Evolutionary conservation across 306 rosid species (phyloP).

Genomic region (Vigna radiata): DNA sequence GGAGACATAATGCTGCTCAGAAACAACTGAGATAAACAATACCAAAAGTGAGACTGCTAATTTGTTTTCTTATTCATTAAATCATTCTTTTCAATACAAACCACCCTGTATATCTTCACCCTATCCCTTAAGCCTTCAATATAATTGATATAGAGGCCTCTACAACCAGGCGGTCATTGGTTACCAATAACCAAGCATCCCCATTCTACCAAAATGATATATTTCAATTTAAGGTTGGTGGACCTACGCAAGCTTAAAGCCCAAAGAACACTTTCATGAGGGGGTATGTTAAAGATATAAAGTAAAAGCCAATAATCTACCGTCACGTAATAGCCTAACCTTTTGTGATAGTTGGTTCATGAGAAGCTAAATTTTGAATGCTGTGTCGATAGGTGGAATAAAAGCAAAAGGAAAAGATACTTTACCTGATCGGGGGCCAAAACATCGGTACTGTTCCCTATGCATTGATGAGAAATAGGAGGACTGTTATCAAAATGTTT

Average conservation of each 20-base stretch:
- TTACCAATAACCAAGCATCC: background rate
- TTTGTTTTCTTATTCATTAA: background rate
- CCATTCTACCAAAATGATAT: background rate
- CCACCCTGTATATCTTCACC: slow-evolving; percentile 3
- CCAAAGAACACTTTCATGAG: background rate
- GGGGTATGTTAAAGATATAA: background rate
- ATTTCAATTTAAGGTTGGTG: slow-evolving; percentile 11
- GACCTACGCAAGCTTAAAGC: slow-evolving; percentile 5
- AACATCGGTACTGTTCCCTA: slow-evolving; percentile 42
- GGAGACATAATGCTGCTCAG: slow-evolving; percentile 18
- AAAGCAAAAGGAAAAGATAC: slow-evolving; percentile 26
- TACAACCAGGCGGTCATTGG: background rate
- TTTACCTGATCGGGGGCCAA: slow-evolving; percentile 54
- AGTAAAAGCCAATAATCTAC: slow-evolving; percentile 20
- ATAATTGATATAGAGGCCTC: background rate
- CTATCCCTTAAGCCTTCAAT: background rate
- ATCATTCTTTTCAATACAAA: slow-evolving; percentile 12
- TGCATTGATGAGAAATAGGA: slow-evolving; percentile 40
- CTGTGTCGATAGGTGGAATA: slow-evolving; percentile 30
- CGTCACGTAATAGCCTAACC: slow-evolving; percentile 14
- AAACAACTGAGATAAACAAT: slow-evolving; percentile 18
- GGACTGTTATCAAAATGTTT: slow-evolving; percentile 32
- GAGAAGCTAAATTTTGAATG: slow-evolving; percentile 27
- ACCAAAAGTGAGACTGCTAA: slow-evolving; percentile 5
- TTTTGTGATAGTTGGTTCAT: slow-evolving; percentile 19